Conservation (phyloP, 2,329 filamentous ascomycete species). For the Aureobasidium sp. region DNA sequence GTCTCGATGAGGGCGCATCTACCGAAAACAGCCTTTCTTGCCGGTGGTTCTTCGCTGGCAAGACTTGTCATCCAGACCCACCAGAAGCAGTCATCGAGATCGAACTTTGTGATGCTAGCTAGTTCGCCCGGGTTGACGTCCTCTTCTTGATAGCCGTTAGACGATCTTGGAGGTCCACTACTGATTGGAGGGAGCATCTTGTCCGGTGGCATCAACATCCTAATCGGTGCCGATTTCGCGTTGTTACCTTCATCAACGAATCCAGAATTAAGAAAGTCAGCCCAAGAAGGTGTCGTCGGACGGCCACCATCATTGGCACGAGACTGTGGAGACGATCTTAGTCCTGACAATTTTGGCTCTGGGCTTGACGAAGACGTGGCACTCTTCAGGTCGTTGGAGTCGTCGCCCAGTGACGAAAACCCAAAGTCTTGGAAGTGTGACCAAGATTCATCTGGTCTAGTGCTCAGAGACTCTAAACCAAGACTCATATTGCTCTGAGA, state of each 20-base stretch:
- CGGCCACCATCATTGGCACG: conserved; percentile 61
- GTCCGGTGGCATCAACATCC: conserved; percentile 79
- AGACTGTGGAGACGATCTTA: conserved; percentile 62
- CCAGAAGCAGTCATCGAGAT: conserved; percentile 95
- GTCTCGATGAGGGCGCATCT: conserved; percentile 91
- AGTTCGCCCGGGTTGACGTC: conserved; percentile 84
- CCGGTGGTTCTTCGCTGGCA: conserved; percentile 76
- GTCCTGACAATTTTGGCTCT: conserved; percentile 32
- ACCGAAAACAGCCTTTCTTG: conserved; percentile 87
- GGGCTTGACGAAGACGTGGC: conserved; percentile 19
- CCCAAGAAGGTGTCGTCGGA: conserved; percentile 95
- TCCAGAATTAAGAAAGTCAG: conserved; percentile 90
- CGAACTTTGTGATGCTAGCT: conserved; percentile 78
- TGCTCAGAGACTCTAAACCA: conserved; percentile 24
- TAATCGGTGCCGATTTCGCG: conserved; percentile 43
- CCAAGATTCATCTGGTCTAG: conserved; percentile 82
- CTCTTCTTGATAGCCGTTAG: conserved; percentile 59
- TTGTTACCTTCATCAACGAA: conserved; percentile 71
- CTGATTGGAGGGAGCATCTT: conserved; percentile 84
- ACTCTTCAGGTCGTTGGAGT: conserved; percentile 13
- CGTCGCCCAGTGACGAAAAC: conserved; percentile 58
- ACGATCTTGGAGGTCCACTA: conserved; percentile 60
- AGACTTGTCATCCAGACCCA: conserved; percentile 99
- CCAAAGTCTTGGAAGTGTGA: conserved; percentile 94
- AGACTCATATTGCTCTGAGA: conserved; percentile 40